phyloP scores from a whole-genome alignment of 2,329 filamentous ascomycete species.

The Phyllosticta paracitricarpa region DNA sequence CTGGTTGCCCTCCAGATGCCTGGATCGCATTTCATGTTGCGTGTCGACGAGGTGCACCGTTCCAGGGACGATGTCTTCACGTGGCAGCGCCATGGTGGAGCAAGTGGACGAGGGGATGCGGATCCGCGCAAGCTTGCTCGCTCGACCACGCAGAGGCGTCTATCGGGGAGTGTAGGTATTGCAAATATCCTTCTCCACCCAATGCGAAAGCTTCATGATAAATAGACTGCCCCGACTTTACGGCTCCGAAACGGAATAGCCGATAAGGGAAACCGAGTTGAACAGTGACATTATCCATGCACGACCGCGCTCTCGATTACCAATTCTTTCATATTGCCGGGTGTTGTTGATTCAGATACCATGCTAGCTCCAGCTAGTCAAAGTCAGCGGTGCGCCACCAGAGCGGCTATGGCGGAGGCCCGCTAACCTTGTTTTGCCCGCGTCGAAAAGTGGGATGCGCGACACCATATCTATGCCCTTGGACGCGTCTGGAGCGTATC shows the following conservation, averaged over 20 bases:
- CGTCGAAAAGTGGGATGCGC: neutral
- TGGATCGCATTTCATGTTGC: constrained; percentile 25
- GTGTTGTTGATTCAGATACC: neutral
- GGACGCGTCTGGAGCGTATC: neutral
- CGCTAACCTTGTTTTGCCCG: neutral
- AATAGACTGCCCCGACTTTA: neutral
- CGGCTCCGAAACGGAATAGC: neutral
- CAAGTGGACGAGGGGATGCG: neutral
- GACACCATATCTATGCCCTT: neutral
- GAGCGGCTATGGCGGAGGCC: neutral
- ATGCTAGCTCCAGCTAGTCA: neutral
- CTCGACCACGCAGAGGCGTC: neutral
- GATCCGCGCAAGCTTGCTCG: neutral
- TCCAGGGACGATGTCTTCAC: constrained; percentile 21
- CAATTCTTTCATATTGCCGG: neutral
- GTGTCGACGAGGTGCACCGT: constrained; percentile 35
- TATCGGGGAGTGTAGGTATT: neutral
- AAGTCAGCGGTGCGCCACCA: neutral
- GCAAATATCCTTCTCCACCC: neutral
- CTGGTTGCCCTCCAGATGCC: constrained; percentile 21
- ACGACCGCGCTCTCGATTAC: neutral
- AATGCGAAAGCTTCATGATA: neutral
- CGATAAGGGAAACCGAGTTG: neutral
- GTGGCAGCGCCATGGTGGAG: neutral
- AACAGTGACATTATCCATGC: neutral